phyloP scores from a whole-genome alignment of 108 stramenopile genomes.

The Cyclotella atomus region DNA sequence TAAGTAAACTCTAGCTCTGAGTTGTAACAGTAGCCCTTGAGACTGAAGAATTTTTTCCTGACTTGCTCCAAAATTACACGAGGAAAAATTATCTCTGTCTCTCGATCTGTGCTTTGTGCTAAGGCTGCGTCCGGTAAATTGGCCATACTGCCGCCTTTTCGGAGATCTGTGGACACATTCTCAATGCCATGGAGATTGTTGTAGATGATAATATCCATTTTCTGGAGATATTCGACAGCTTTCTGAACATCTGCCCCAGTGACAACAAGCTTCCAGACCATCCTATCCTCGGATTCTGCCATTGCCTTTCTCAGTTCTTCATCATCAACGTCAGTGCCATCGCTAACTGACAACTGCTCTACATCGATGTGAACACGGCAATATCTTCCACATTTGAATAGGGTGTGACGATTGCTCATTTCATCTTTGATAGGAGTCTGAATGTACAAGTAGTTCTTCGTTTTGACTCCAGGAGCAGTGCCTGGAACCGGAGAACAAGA shows the following conservation, averaged over 20 bases:
- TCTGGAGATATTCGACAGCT: constrained; percentile 66
- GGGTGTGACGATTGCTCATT: constrained; percentile 50
- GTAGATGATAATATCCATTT: constrained; percentile 29
- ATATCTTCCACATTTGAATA: constrained; percentile 68
- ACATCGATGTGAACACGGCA: constrained; percentile 72
- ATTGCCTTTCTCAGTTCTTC: constrained; percentile 54
- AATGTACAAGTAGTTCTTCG: constrained; percentile 71
- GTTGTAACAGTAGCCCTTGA: constrained; percentile 63
- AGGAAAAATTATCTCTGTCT: constrained; percentile 72
- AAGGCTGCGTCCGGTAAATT: neutral
- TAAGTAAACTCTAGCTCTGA: constrained; percentile 68
- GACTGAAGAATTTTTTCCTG: constrained; percentile 57
- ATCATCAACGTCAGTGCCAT: constrained; percentile 49
- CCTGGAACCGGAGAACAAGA: constrained; percentile 35
- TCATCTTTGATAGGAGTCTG: constrained; percentile 74
- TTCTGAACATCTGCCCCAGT: constrained; percentile 61
- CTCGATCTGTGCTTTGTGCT: neutral
- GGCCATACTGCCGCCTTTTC: neutral
- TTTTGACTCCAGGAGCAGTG: constrained; percentile 1
- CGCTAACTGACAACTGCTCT: constrained; percentile 35
- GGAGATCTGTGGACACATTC: too few species aligned
- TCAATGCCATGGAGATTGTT: constrained; percentile 22
- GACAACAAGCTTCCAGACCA: constrained; percentile 77
- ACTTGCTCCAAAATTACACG: constrained; percentile 70
- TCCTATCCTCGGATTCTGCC: constrained; percentile 65